Conservation (phyloP, 306 rosid genomes). For the Alnus glutinosa region DNA sequence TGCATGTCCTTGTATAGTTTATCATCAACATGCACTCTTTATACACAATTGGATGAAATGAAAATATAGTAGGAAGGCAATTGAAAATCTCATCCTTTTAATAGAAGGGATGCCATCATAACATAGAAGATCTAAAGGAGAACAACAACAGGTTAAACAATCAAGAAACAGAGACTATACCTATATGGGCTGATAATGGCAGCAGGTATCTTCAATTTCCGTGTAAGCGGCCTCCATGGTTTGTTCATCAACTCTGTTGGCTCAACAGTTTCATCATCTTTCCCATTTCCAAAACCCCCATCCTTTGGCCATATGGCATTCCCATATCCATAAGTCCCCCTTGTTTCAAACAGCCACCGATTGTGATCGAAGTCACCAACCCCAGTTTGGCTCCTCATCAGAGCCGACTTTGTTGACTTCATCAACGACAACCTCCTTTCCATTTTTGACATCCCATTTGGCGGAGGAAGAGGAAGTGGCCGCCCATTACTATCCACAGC, state of each 20-base stretch:
- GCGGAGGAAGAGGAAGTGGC: conserved; percentile 75
- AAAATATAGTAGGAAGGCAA: neutral
- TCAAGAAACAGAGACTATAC: conserved; percentile 35
- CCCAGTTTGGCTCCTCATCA: conserved; percentile 88
- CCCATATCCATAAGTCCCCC: conserved; percentile 96
- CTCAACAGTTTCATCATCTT: conserved; percentile 52
- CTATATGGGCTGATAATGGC: conserved; percentile 90
- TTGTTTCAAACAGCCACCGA: conserved; percentile 91
- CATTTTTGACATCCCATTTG: conserved; percentile 70
- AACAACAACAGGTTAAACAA: neutral
- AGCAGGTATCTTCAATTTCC: conserved; percentile 91
- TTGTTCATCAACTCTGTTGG: conserved; percentile 70
- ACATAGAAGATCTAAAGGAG: neutral
- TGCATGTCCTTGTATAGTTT: neutral
- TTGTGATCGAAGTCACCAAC: conserved; percentile 84
- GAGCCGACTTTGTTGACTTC: conserved; percentile 81
- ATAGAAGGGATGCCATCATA: neutral
- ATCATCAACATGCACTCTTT: neutral
- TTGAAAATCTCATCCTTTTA: neutral
- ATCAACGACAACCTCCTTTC: conserved; percentile 87
- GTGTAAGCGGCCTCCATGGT: conserved; percentile 93
- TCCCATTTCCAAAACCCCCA: conserved; percentile 68
- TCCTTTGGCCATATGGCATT: conserved; percentile 96
- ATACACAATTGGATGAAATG: neutral
- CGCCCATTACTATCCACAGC: conserved; percentile 59